Percentiles rank a stretch among this genome's conserved stretches.
phyloP scores from a whole-genome alignment of 2,329 filamentous ascomycete genomes.

The Epichloe baconii region DNA sequence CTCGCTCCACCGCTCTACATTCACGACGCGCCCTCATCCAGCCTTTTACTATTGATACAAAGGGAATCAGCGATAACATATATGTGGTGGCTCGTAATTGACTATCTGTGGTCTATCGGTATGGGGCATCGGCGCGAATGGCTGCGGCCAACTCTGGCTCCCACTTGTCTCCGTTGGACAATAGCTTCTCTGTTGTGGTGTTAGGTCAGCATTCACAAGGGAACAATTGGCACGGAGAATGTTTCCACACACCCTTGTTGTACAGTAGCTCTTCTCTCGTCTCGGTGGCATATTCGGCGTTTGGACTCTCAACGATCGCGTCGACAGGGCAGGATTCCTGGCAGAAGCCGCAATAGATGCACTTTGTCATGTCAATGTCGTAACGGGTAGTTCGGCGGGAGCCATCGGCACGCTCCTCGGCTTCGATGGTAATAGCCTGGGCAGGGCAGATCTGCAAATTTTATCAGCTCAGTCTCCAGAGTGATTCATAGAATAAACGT shows the following conservation, averaged over 20 bases:
- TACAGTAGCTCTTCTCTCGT: constrained; percentile 87
- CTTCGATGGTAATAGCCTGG: constrained; percentile 97
- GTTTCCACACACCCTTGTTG: constrained; percentile 57
- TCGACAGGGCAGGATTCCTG: constrained; percentile 98
- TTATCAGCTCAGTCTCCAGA: not conserved
- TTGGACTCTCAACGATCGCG: constrained; percentile 59
- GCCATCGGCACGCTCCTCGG: constrained; percentile 92
- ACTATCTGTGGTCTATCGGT: constrained; percentile 44
- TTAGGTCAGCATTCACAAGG: constrained; percentile 8
- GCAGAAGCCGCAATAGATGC: constrained; percentile 99
- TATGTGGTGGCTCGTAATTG: not conserved
- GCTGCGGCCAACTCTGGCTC: constrained; percentile 90
- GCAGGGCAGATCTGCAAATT: constrained; percentile 70
- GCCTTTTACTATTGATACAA: not conserved
- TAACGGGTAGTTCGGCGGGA: constrained; percentile 92
- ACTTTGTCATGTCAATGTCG: constrained; percentile 99
- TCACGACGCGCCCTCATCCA: not conserved
- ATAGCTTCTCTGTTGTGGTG: constrained; percentile 52
- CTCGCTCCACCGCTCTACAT: not conserved
- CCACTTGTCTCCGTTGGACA: constrained; percentile 91
- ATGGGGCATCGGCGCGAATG: constrained; percentile 86
- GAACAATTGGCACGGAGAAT: no score
- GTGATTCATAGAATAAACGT: constrained; percentile 10
- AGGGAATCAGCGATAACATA: not conserved
- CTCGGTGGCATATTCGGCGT: constrained; percentile 51